Evolutionary conservation across 1,284 basidiomycete species (phyloP).

Genomic region (Apiotrichum gamsii): DNA sequence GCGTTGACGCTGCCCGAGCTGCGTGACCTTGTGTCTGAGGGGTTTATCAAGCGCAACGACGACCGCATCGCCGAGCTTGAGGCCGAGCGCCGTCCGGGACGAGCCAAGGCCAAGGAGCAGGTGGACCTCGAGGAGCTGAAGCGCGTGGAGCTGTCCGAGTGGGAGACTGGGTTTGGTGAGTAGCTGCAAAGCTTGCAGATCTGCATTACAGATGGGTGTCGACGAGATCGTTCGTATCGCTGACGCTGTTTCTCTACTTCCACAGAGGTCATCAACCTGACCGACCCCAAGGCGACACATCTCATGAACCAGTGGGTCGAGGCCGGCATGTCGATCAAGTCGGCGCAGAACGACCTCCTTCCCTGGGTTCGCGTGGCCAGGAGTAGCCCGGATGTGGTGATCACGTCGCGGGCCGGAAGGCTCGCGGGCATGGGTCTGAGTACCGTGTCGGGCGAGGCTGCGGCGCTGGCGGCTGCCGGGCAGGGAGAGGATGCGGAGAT

Average conservation of each 20-base stretch:
- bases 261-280: conserved; percentile 76
- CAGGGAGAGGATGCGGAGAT: conserved; percentile 8
- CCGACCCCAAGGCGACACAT: conserved; percentile 62
- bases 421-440: conserved; percentile 35
- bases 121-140: conserved; percentile 66
- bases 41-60: conserved; percentile 71
- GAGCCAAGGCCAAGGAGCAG: conserved; percentile 68
- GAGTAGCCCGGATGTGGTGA: conserved; percentile 22
- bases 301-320: conserved; percentile 74
- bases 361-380: conserved; percentile 34
- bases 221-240: too few species aligned
- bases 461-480: conserved; percentile 16
- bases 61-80: conserved; percentile 60
- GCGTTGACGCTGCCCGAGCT: conserved; percentile 62
- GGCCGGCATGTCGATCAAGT: conserved; percentile 50
- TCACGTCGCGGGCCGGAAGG: conserved; percentile 25
- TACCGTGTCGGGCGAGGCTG: background rate
- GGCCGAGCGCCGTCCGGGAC: conserved; percentile 61
- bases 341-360: conserved; percentile 62
- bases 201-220: too few species aligned
- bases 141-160: conserved; percentile 62
- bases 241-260: too few species aligned
- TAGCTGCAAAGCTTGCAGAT: background rate
- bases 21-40: conserved; percentile 60
- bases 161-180: conserved; percentile 76